Conservation (phyloP, 2,329 filamentous ascomycete genomes). For the Botryotinia calthae region DNA sequence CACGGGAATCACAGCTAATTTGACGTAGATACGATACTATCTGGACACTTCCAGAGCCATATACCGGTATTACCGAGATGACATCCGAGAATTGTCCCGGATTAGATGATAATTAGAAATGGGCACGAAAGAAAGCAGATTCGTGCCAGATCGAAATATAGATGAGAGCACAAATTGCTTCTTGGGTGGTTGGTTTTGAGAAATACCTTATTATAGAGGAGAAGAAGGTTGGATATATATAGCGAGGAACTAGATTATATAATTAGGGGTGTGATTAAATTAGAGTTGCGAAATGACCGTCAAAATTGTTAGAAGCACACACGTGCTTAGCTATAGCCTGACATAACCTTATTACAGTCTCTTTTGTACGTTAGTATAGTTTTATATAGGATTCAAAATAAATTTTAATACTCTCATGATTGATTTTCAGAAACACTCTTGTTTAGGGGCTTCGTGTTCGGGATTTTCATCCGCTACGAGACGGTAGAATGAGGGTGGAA, state of each 20-base stretch:
- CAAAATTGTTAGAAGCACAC: neutral
- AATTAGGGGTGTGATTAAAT: neutral
- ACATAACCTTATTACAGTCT: neutral
- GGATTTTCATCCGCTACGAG: neutral
- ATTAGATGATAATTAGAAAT: conserved; percentile 42
- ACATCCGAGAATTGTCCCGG: conserved; percentile 55
- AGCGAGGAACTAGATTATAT: neutral
- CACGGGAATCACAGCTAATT: neutral
- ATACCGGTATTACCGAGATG: conserved; percentile 44
- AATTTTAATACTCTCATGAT: neutral
- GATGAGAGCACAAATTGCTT: neutral
- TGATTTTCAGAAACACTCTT: neutral
- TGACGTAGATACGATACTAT: conserved; percentile 50
- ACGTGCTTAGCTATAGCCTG: neutral
- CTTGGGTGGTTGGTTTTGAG: neutral
- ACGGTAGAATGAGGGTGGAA: neutral
- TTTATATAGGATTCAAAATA: neutral
- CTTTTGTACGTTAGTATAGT: neutral
- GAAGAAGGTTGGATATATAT: neutral
- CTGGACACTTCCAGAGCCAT: conserved; percentile 55
- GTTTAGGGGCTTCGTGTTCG: neutral
- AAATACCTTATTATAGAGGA: neutral
- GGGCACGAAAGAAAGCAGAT: neutral
- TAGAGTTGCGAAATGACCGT: neutral
- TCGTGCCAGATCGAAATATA: neutral